phyloP scores from a whole-genome alignment of 31 red algal genomes.

The Bonnemaisonia californica region DNA sequence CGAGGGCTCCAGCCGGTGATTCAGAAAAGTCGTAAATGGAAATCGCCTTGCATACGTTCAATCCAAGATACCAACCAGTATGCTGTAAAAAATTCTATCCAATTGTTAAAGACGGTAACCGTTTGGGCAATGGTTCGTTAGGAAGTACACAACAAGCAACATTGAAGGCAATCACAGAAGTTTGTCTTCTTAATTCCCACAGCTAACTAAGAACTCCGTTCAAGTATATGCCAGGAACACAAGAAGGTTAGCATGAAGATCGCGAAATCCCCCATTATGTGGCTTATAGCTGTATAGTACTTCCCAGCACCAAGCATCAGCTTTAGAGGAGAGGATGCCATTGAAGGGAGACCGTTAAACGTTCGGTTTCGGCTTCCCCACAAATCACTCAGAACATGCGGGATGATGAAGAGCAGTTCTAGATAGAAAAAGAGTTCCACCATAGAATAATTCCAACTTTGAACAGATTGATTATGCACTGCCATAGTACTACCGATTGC shows the following conservation, averaged over 20 bases:
- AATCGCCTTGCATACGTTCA: no score
- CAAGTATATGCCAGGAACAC: slow-evolving; percentile 32
- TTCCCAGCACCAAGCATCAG: slow-evolving; percentile 16
- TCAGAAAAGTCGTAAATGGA: no score
- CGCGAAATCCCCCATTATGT: slow-evolving; percentile 32
- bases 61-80: no score
- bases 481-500: not conserved
- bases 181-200: no score
- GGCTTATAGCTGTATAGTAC: not conserved
- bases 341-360: not conserved
- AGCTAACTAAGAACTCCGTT: no score
- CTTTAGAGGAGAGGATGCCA: slow-evolving; percentile 1
- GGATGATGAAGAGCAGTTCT: not conserved
- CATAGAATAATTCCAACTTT: not conserved
- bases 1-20: no score
- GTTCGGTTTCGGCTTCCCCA: not conserved
- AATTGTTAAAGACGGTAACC: no score
- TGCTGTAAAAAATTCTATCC: no score
- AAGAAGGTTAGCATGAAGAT: slow-evolving; percentile 42
- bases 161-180: no score
- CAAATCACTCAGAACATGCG: not conserved
- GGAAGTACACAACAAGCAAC: no score
- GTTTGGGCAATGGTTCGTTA: no score
- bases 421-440: not conserved
- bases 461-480: not conserved